Base-by-base conservation (phyloP, 139 green algal genomes). In the Ettlia oleoabundans region DNA sequence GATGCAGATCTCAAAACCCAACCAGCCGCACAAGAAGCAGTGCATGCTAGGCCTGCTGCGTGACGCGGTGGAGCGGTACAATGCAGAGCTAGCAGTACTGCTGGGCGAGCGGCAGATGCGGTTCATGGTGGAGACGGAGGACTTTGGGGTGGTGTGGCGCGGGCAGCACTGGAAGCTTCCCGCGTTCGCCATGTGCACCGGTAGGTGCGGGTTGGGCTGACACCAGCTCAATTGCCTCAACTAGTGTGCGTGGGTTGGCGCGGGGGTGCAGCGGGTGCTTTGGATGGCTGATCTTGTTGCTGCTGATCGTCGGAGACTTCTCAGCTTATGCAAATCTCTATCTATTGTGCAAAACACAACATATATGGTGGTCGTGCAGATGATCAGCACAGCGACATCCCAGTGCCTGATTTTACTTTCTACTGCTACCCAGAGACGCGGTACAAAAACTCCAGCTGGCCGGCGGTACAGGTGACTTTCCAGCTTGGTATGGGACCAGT, bases 341-440 rank as follows among this genome's bases (percentile, higher is more conserved):
- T n/a, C n/a, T n/a, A n/a, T n/a, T n/a, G n/a, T n/a, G n/a, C n/a
- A n/a, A n/a, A n/a, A n/a, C n/a, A n/a, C n/a, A n/a, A n/a, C n/a
- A n/a, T n/a, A n/a, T n/a, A n/a, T n/a, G n/a, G 38, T 58, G 21
- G 2, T 40, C 55, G 1, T 61, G 64, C 42, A 85, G 84, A 88
- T 33, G 38, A 79, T 35, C 24, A 78, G 10, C 70, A 82, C 40
- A 72, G 19, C 21, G 84, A 88, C 82, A 81, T 88, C 38, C 84
- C 84, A 0, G 70, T 88, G 26, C 84, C 84, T 8, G 84, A 88
- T 58, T 89, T 89, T 38, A 89, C 85, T 1, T 89, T 63, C 55
- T 65, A 62, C 32, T 85, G 80, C 66, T 89, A 89, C 80, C 85
- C 85, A 1, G 85, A 89, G 65, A 63, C 85, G 22, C 71, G 69